Evolutionary conservation across 2,329 filamentous ascomycete species (phyloP).

Genomic region (Leptographium lundbergii): DNA sequence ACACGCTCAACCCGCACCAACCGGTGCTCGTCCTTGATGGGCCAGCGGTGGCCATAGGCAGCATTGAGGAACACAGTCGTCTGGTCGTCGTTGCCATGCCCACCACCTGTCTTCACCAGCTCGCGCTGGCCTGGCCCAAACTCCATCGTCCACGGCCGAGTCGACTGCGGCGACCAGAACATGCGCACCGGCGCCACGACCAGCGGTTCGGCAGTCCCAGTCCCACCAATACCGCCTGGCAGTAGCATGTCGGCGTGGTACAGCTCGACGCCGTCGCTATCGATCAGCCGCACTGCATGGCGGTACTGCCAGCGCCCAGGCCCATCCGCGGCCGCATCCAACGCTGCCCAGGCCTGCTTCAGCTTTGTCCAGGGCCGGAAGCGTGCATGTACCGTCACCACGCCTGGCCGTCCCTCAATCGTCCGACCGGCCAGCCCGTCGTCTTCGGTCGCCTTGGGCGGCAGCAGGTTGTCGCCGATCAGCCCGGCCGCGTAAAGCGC

Average conservation of each 20-base stretch:
- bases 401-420: slow-evolving; percentile 23
- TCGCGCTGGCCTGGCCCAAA: slow-evolving; percentile 9
- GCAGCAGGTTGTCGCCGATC: slow-evolving; percentile 67
- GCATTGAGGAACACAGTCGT: slow-evolving; percentile 31
- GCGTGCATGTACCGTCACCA: slow-evolving; percentile 23
- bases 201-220: slow-evolving; percentile 13
- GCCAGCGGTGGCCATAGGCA: slow-evolving; percentile 35
- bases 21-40: slow-evolving; percentile 24
- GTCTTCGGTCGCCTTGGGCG: slow-evolving; percentile 24
- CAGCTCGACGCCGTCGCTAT: slow-evolving; percentile 17
- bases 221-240: slow-evolving; percentile 27
- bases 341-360: slow-evolving; percentile 27
- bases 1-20: slow-evolving; percentile 28
- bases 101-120: neutral
- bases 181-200: slow-evolving; percentile 20
- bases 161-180: slow-evolving; percentile 23
- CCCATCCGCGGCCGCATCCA: neutral
- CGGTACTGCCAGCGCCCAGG: slow-evolving; percentile 13
- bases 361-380: slow-evolving; percentile 35
- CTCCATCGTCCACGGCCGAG: slow-evolving; percentile 24
- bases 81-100: slow-evolving; percentile 22
- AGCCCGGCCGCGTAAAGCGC: slow-evolving; percentile 57
- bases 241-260: slow-evolving; percentile 30
- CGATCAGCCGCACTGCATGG: slow-evolving; percentile 21
- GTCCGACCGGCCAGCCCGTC: slow-evolving; percentile 18